Percentiles rank a stretch among this genome's conserved stretches.
Conservation (phyloP, 2,329 filamentous ascomycete species). For the Cordyceps cicadae region DNA sequence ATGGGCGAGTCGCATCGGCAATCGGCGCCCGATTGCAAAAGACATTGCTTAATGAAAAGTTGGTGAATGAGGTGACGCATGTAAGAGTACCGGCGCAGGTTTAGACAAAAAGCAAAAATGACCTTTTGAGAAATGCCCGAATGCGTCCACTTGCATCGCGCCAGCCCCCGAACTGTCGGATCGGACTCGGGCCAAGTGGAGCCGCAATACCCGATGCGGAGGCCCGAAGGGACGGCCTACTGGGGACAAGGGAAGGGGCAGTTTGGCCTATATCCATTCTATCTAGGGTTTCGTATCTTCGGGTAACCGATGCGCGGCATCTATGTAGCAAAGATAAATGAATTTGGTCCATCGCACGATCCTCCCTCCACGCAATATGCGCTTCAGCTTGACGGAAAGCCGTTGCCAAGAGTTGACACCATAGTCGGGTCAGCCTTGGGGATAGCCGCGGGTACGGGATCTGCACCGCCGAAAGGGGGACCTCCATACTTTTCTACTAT, state of each 20-base stretch:
- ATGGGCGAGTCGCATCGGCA: background rate
- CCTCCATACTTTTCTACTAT: slow-evolving; percentile 49
- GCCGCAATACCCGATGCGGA: slow-evolving; percentile 1
- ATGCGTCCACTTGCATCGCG: background rate
- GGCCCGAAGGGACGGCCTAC: background rate
- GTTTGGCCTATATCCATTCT: background rate
- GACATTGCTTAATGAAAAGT: background rate
- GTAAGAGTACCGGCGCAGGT: background rate
- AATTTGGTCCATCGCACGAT: too few species aligned
- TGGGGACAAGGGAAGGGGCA: background rate
- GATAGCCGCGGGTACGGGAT: background rate
- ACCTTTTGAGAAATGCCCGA: background rate
- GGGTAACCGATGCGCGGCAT: too few species aligned
- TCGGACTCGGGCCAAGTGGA: slow-evolving; percentile 3
- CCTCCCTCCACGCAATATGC: too few species aligned
- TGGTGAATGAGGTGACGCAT: background rate
- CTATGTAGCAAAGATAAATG: too few species aligned
- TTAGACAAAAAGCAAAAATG: background rate
- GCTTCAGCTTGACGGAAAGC: too few species aligned
- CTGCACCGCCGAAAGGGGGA: too few species aligned
- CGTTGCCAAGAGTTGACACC: background rate
- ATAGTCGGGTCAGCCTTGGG: background rate
- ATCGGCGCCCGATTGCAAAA: background rate
- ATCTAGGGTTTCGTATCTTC: too few species aligned
- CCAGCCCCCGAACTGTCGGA: background rate